Base-by-base conservation (phyloP, 345 rosid genomes). In the Kernera saxatilis region DNA sequence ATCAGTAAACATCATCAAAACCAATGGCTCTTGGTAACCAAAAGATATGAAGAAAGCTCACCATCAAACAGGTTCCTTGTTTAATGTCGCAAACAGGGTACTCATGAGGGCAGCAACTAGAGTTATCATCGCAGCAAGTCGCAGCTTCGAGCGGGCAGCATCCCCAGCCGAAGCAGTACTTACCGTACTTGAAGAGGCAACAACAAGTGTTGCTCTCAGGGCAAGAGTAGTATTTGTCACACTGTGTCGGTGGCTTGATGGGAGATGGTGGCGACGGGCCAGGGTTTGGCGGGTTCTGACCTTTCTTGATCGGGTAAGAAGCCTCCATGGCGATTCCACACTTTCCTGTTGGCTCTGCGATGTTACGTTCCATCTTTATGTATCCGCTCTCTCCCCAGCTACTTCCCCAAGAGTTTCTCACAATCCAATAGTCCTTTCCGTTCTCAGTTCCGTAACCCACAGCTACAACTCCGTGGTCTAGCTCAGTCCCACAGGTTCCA, bases 211-310 rank as follows among this genome's bases (percentile, higher is more conserved):
- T 85, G 76, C 91, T 84, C 70, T 81, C 83, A 1, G 96, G 89
- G 67, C 97, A 94, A 40, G 76, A 22, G 48, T 76, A 87, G 64
- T 81, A 88, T 41, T 52, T 83, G 71, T 94, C 97, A 39, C 98
- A 93, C 1, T 76, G 82, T 1, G 82, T 59, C 8, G 96, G 96
- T 36, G 99, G 97, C 64, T 73, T 83, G 3, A 85, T 43, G 8
- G 97, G 97, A 54, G 97, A 83, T 18, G 99, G 99, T 1, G 99
- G 99, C 12, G 96, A 86, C 0, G 99, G 99, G 2, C 97, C 97
- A 0, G 99, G 99, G 63, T 94, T 85, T 2, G 99, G 99, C 2
- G 97, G 99, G 69, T 94, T 94, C 64, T 78, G 78, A 46, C 96
- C 85, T 5, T 68, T 86, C 84, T 94, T 94, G 52, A 89, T 53